phyloP scores from a whole-genome alignment of 75 land plant genomes.

The Selaginella moellendorffii region DNA sequence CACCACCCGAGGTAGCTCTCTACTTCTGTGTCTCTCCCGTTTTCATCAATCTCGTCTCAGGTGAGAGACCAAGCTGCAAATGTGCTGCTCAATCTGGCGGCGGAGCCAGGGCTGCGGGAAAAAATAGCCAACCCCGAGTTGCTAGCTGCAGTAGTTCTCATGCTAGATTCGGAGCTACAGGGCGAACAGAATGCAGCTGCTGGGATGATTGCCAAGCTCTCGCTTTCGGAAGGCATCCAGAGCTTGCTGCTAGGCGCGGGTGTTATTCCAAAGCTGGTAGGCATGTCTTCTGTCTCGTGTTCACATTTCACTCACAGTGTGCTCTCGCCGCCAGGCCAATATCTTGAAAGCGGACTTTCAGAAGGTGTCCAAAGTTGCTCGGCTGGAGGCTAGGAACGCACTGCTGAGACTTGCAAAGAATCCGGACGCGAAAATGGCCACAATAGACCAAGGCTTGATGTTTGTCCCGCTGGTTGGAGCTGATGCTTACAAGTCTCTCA shows the following conservation, averaged over 20 bases:
- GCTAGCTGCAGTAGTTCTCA: conserved; percentile 34
- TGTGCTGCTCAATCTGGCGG: conserved; percentile 64
- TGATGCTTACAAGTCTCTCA: conserved; percentile 51
- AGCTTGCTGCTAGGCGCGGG: conserved; percentile 55
- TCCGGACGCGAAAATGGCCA: conserved; percentile 30
- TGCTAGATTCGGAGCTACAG: conserved; percentile 45
- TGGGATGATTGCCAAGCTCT: conserved; percentile 59
- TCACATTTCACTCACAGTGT: neutral
- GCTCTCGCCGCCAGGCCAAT: conserved; percentile 39
- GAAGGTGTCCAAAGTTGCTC: conserved; percentile 36
- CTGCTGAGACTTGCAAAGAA: conserved; percentile 51
- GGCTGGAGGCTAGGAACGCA: conserved; percentile 53
- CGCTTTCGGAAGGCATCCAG: conserved; percentile 38
- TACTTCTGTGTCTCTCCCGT: neutral
- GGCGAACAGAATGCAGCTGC: conserved; percentile 63
- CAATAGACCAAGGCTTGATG: conserved; percentile 62
- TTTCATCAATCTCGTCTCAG: conserved; percentile 18
- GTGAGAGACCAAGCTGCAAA: conserved; percentile 64
- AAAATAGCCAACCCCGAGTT: conserved; percentile 50
- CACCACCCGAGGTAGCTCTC: conserved; percentile 36
- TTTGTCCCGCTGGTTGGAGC: conserved; percentile 66
- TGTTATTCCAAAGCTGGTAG: conserved; percentile 58
- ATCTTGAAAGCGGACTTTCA: conserved; percentile 23
- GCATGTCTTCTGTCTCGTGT: conserved; percentile 2
- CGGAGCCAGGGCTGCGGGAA: conserved; percentile 35